Base-by-base conservation (phyloP, 441 rosid species). In the Erodium chrysanthum region DNA sequence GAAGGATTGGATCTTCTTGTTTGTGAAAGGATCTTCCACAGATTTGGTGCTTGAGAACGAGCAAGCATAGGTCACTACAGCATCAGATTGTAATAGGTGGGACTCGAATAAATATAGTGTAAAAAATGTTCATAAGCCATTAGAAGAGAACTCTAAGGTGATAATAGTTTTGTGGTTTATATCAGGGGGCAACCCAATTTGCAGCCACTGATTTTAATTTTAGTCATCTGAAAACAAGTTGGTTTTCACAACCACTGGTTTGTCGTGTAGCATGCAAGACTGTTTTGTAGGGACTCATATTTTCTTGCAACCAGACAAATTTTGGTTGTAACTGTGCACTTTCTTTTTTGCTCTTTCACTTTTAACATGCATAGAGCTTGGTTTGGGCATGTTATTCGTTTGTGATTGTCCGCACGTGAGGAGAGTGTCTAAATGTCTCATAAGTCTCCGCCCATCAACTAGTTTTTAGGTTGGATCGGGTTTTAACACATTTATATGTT, bases 31-130 rank as follows among this genome's bases (percentile, higher is more conserved):
- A 60, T 60, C 64, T 25, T 23, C 25, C 33, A 4, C 8, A 60
- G 64, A 60, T 60, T 23, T 60, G 64, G 33, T 60, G 17, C 64
- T 58, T 60, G 27, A 23, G 15, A 60, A 60, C 25, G 64, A 60
- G 25, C 33, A 14, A 25, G 5, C 7, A 23, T 25, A 23, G 64
- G 64, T 23, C 15, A 60, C 61, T 12, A 35, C 25, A 60, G 25
- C 64, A 60, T 60, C 64, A 21, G 64, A 22, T 23, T 14, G 63
- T n/a, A 58, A 58, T 58, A 58, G 29, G 31, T 7, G 62, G 7
- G 63, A 58, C 18, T 58, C 22, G 9, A 56, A 21, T 18, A 10
- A 17, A 17, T 21, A 21, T 1, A 22, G 15, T 58, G 31, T 21
- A 22, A 58, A 58, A 58, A 7, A 21, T 58, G 29, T 22, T 12